These are phyloP conservation scores for Cephaloascus albidus DNA, from an alignment of 805 yeast genomes.

Conservation along the genomic window DNA sequence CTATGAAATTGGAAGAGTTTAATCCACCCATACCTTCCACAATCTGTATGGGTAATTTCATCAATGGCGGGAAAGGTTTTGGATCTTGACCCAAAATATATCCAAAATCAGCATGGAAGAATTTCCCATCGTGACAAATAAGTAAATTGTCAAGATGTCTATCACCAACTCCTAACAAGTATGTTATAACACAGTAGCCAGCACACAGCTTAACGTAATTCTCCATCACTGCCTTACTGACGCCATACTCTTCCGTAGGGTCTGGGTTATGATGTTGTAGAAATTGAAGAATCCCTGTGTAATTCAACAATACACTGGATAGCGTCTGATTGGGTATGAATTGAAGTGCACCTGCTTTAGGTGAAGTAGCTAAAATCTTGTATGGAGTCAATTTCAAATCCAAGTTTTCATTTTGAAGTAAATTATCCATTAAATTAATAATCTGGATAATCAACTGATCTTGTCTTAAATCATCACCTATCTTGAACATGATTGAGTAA, in stretches of 20 bases:
- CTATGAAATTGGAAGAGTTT: slow-evolving; percentile 71
- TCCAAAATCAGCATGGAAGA: slow-evolving; percentile 98
- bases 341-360: slow-evolving; percentile 87
- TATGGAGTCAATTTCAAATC: slow-evolving; percentile 86
- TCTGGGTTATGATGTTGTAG: slow-evolving; percentile 61
- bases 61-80: slow-evolving; percentile 96
- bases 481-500: slow-evolving; percentile 85
- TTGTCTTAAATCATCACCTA: slow-evolving; percentile 92
- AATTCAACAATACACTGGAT: slow-evolving; percentile 63
- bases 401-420: slow-evolving; percentile 80
- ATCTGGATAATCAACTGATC: slow-evolving; percentile 97
- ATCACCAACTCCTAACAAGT: slow-evolving; percentile 93
- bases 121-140: slow-evolving; percentile 69
- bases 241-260: slow-evolving; percentile 30
- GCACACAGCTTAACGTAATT: slow-evolving; percentile 93
- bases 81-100: slow-evolving; percentile 96
- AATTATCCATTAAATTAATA: slow-evolving; percentile 81
- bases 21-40: slow-evolving; percentile 98
- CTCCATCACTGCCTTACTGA: slow-evolving; percentile 71
- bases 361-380: slow-evolving; percentile 81
- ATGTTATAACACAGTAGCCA: slow-evolving; percentile 95
- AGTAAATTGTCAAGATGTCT: slow-evolving; percentile 88
- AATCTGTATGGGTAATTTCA: slow-evolving; percentile 94
- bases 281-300: slow-evolving; percentile 70
- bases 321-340: slow-evolving; percentile 91